These are phyloP conservation scores for Aureobasidium sp. DNA, from an alignment of 2,329 filamentous ascomycete species.

Conservation along the genomic window DNA sequence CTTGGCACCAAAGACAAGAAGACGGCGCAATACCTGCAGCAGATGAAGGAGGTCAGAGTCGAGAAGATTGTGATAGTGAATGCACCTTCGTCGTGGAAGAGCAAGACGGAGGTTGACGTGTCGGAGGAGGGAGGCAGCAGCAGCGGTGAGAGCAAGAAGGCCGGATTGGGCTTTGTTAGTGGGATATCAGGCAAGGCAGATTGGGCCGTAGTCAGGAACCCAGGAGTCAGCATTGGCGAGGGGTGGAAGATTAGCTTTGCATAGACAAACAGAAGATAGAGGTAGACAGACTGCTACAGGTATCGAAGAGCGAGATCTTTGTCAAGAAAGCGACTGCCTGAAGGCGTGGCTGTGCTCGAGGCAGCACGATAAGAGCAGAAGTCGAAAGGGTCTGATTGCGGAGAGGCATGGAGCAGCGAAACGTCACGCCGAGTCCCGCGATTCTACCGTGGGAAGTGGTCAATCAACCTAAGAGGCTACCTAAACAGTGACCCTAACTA, in stretches of 20 bases:
- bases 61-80: slow-evolving; percentile 81
- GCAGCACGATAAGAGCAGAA: slow-evolving; percentile 2
- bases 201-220: slow-evolving; percentile 56
- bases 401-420: background rate
- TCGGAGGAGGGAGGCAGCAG: slow-evolving; percentile 49
- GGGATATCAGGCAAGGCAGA: slow-evolving; percentile 46
- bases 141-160: slow-evolving; percentile 35
- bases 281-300: background rate
- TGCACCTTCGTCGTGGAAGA: slow-evolving; percentile 63
- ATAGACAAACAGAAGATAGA: slow-evolving; percentile 5
- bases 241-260: slow-evolving; percentile 55
- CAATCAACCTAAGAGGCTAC: background rate
- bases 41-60: slow-evolving; percentile 66
- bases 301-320: background rate
- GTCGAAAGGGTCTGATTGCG: background rate
- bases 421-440: background rate
- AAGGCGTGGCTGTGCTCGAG: background rate
- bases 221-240: slow-evolving; percentile 50
- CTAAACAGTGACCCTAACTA: background rate
- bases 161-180: slow-evolving; percentile 51
- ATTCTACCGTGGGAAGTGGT: too few species aligned
- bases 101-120: slow-evolving; percentile 53
- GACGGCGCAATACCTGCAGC: slow-evolving; percentile 66
- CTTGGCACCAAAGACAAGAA: slow-evolving; percentile 49
- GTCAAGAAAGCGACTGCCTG: background rate